Percentiles rank a stretch among this genome's conserved stretches.
phyloP scores from a whole-genome alignment of 345 rosid species.

The Crucihimalaya himalaica region DNA sequence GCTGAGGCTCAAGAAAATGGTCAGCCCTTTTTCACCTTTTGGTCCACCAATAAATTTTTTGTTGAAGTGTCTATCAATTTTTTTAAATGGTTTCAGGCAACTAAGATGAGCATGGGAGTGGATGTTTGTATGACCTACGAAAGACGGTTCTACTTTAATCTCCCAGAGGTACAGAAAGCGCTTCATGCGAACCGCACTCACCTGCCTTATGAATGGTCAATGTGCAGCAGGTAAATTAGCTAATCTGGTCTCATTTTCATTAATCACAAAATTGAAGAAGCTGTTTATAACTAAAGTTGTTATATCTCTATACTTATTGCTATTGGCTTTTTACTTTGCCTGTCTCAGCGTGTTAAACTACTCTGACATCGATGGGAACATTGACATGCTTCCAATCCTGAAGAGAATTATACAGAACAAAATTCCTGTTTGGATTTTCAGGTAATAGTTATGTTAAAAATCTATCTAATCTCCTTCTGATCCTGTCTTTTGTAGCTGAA shows the following conservation, averaged over 20 bases:
- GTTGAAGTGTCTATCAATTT: background rate
- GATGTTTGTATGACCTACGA: constrained; percentile 77
- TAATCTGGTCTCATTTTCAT: background rate
- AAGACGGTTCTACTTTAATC: constrained; percentile 75
- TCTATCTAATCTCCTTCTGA: background rate
- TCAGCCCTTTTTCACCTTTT: constrained; percentile 12
- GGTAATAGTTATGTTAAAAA: constrained; percentile 41
- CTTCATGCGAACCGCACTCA: constrained; percentile 79
- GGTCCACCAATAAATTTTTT: background rate
- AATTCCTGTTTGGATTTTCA: constrained; percentile 83
- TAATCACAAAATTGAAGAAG: background rate
- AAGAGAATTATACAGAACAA: constrained; percentile 60
- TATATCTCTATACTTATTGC: background rate
- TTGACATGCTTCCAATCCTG: constrained; percentile 76
- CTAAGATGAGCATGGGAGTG: constrained; percentile 69
- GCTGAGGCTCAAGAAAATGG: constrained; percentile 67
- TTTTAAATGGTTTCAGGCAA: constrained; percentile 48
- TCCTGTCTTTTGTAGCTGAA: background rate
- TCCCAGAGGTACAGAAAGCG: constrained; percentile 81
- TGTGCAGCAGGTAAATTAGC: constrained; percentile 59
- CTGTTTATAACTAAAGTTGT: background rate
- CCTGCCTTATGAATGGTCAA: constrained; percentile 62
- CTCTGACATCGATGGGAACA: constrained; percentile 57
- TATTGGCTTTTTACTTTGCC: background rate
- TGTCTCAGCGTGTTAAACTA: constrained; percentile 60